phyloP scores from a whole-genome alignment of 495 filamentous ascomycete species.

The Filosporella fistucella region DNA sequence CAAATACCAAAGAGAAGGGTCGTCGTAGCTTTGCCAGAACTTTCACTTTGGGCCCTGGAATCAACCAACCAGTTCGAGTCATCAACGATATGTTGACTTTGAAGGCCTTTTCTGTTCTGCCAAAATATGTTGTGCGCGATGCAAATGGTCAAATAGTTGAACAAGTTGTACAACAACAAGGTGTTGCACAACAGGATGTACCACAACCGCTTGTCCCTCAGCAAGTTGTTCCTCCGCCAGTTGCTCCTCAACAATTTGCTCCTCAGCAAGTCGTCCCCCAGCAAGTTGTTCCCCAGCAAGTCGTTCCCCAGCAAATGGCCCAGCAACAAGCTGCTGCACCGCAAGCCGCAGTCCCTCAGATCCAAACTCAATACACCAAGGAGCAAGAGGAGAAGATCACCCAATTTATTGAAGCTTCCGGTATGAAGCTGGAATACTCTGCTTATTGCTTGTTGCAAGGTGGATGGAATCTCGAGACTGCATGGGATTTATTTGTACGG shows the following conservation, averaged over 20 bases:
- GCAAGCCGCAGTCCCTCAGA: no score
- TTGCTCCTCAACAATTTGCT: background rate
- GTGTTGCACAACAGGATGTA: background rate
- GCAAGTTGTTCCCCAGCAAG: background rate
- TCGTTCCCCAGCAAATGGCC: background rate
- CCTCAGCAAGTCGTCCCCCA: no score
- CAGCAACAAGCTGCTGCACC: no score
- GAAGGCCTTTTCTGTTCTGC: conserved; percentile 45
- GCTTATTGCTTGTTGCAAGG: conserved; percentile 21
- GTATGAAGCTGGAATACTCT: conserved; percentile 22
- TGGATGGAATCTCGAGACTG: conserved; percentile 24
- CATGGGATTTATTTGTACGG: conserved; percentile 18
- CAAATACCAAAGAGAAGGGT: conserved; percentile 37
- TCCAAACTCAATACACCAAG: no score
- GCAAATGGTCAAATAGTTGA: no score
- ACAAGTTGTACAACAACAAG: no score
- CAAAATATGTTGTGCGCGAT: no score
- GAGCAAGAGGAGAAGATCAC: conserved; percentile 13
- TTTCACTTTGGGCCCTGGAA: conserved; percentile 77
- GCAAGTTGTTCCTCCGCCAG: background rate
- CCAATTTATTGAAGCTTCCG: conserved; percentile 20
- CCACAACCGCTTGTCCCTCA: background rate
- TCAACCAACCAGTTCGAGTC: conserved; percentile 61
- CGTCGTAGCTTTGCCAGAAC: conserved; percentile 81
- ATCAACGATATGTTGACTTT: conserved; percentile 75